Evolutionary conservation across 1,284 basidiomycete genomes (phyloP).

Genomic region (Trametes sp.): DNA sequence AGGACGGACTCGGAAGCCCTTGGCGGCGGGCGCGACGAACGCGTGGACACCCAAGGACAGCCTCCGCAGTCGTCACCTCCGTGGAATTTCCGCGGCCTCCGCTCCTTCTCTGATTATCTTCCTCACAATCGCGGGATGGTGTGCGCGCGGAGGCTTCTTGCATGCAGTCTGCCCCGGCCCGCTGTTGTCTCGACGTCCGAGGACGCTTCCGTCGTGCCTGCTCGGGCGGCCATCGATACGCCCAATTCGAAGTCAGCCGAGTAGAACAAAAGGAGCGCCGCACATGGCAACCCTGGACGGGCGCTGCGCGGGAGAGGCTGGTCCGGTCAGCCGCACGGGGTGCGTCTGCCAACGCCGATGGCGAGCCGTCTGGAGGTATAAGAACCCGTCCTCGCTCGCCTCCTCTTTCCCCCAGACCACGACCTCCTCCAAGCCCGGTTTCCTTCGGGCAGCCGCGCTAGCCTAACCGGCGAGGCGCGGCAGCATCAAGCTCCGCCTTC

Average conservation of each 20-base stretch:
- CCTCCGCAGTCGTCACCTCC: not conserved
- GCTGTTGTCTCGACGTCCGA: not conserved
- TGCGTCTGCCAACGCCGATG: slow-evolving; percentile 1
- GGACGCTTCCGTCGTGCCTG: not conserved
- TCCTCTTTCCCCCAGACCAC: slow-evolving; percentile 8
- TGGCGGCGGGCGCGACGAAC: too few species aligned
- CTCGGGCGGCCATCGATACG: slow-evolving; percentile 19
- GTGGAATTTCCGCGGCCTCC: not conserved
- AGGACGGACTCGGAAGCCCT: not conserved
- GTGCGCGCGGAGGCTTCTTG: not conserved
- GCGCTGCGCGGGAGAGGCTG: not conserved
- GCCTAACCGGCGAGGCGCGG: slow-evolving; percentile 10
- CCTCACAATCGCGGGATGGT: not conserved
- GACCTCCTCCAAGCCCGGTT: not conserved
- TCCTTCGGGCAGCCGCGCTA: slow-evolving; percentile 9
- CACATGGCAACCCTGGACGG: not conserved
- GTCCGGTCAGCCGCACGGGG: not conserved
- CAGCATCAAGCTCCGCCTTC: not conserved
- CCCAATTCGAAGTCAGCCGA: slow-evolving; percentile 17
- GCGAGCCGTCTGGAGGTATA: slow-evolving; percentile 4
- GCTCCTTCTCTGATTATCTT: slow-evolving; percentile 2
- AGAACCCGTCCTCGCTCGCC: slow-evolving; percentile 1
- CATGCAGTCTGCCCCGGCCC: not conserved
- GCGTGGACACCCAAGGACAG: not conserved
- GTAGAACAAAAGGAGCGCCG: slow-evolving; percentile 2